Conservation (phyloP, 73 alveolate genomes). For the Tetrahymena thermophila region DNA sequence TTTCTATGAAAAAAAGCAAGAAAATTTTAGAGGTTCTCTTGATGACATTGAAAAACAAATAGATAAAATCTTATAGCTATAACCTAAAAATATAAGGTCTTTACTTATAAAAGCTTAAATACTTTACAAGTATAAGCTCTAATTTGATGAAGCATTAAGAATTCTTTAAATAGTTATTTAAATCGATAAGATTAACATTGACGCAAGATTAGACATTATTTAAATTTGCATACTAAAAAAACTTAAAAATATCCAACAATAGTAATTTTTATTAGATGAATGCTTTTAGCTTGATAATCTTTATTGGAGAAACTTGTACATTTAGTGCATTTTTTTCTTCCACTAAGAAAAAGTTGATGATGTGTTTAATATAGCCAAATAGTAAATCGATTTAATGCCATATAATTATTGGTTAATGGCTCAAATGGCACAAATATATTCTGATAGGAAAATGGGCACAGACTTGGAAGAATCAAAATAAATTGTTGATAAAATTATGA, state of each 20-base stretch:
- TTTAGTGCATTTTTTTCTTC: background rate
- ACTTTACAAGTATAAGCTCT: background rate
- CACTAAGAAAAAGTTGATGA: background rate
- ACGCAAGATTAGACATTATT: background rate
- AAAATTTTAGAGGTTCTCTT: background rate
- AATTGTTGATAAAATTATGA: background rate
- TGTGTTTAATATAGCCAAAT: background rate
- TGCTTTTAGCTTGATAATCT: background rate
- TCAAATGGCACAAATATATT: background rate
- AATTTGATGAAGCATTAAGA: background rate
- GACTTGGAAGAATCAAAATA: background rate
- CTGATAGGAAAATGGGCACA: background rate
- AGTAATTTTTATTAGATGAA: background rate
- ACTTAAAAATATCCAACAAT: background rate
- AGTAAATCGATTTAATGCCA: background rate
- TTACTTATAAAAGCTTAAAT: background rate
- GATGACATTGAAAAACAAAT: background rate
- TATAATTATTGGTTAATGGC: background rate
- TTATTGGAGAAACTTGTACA: background rate
- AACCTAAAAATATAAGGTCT: background rate
- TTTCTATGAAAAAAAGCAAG: background rate
- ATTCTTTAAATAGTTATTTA: background rate
- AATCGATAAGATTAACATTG: background rate
- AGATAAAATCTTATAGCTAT: background rate
- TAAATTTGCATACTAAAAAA: background rate